Conservation (phyloP, 2,329 filamentous ascomycete species). For the Aspergillus jensenii region DNA sequence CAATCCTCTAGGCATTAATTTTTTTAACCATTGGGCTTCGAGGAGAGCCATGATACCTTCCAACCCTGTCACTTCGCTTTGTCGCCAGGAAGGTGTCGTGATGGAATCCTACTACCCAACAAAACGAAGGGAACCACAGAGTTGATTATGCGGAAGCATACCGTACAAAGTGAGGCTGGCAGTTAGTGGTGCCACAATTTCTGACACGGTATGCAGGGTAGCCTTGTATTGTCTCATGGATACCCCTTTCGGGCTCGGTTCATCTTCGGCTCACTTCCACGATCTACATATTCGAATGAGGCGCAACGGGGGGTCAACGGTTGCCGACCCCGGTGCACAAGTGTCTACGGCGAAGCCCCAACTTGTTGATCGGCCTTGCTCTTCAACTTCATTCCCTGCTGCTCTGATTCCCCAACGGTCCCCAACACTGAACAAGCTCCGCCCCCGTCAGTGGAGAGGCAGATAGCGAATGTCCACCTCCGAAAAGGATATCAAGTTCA, state of each 20-base stretch:
- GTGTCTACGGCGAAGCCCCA: too few species aligned
- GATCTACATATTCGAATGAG: neutral
- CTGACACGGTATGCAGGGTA: too few species aligned
- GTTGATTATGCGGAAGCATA: too few species aligned
- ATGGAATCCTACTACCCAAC: neutral
- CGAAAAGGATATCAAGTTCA: neutral
- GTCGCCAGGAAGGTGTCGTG: neutral
- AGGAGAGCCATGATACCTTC: neutral
- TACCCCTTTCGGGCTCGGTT: neutral
- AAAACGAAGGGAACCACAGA: too few species aligned
- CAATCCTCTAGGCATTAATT: neutral
- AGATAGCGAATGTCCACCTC: too few species aligned
- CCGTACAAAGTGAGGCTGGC: too few species aligned
- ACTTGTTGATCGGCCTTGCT: too few species aligned
- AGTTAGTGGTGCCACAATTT: too few species aligned
- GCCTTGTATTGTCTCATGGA: neutral
- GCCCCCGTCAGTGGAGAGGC: too few species aligned
- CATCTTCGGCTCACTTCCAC: neutral
- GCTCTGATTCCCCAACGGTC: too few species aligned
- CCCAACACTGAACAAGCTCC: too few species aligned
- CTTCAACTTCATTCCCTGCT: too few species aligned
- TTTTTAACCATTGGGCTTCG: neutral
- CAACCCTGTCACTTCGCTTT: neutral
- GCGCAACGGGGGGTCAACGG: neutral
- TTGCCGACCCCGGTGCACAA: neutral